phyloP scores from a whole-genome alignment of 768 basidiomycete genomes.

The Naganishia randhawae region DNA sequence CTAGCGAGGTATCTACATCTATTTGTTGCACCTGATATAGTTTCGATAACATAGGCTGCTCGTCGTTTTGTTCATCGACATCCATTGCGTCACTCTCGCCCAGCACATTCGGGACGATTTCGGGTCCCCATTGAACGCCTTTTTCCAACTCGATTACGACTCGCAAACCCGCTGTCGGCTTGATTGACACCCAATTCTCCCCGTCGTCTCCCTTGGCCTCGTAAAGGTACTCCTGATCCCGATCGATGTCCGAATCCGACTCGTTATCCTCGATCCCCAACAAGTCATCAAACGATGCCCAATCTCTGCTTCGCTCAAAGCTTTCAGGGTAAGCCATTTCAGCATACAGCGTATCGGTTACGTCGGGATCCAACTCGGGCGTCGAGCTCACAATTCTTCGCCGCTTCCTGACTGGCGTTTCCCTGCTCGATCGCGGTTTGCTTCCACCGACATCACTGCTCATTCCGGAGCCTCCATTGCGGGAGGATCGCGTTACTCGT shows the following conservation, averaged over 20 bases:
- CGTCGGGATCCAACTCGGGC: slow-evolving; percentile 1
- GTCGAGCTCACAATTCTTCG: slow-evolving; percentile 24
- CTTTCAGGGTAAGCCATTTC: slow-evolving; percentile 22
- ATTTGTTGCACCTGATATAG: background rate
- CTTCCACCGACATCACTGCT: slow-evolving; percentile 4
- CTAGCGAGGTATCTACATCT: background rate
- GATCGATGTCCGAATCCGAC: background rate
- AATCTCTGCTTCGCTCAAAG: slow-evolving; percentile 18
- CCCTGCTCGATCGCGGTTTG: background rate
- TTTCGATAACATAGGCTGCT: background rate
- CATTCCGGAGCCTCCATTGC: slow-evolving; percentile 1
- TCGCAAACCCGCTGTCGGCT: background rate
- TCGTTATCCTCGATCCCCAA: slow-evolving; percentile 4
- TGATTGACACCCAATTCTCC: background rate
- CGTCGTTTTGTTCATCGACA: background rate
- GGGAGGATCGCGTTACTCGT: background rate
- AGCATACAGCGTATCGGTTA: slow-evolving; percentile 17
- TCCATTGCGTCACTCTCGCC: background rate
- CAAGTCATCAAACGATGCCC: slow-evolving; percentile 4
- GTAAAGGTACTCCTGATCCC: background rate
- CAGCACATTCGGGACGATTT: background rate
- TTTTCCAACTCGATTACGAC: slow-evolving; percentile 1
- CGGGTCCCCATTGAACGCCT: background rate
- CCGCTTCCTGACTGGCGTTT: slow-evolving; percentile 4
- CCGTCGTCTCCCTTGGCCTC: background rate